phyloP scores from a whole-genome alignment of 2,329 filamentous ascomycete genomes.

The Chrysoporthe austroafricana region DNA sequence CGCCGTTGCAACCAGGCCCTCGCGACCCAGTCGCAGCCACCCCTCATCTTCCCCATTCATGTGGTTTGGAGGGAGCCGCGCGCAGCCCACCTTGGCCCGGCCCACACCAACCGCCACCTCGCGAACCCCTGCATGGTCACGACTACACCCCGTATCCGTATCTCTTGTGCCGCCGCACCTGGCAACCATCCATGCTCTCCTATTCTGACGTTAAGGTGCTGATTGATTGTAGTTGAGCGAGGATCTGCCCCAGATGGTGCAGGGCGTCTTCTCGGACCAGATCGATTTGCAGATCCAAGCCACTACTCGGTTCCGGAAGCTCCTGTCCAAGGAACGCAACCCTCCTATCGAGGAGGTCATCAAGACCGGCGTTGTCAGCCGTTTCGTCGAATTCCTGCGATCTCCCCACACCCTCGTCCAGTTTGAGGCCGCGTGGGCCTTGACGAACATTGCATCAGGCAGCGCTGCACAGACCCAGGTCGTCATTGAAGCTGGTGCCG shows the following conservation, averaged over 20 bases:
- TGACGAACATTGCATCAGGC: slow-evolving; percentile 98
- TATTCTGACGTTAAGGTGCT: slow-evolving; percentile 30
- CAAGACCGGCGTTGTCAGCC: slow-evolving; percentile 95
- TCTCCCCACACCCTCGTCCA: slow-evolving; percentile 98
- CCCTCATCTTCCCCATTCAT: slow-evolving; percentile 26
- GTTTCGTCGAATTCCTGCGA: slow-evolving; percentile 97
- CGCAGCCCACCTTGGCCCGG: slow-evolving; percentile 21
- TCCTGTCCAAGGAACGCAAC: slow-evolving; percentile 98
- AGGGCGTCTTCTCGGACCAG: slow-evolving; percentile 97
- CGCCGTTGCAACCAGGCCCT: slow-evolving; percentile 11
- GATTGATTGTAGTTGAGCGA: slow-evolving; percentile 76
- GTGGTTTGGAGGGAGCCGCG: slow-evolving; percentile 10
- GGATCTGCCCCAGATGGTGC: slow-evolving; percentile 97
- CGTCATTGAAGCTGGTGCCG: slow-evolving; percentile 96
- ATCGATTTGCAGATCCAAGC: slow-evolving; percentile 97
- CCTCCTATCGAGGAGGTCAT: slow-evolving; percentile 99
- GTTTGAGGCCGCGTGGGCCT: slow-evolving; percentile 97
- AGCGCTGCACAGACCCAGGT: slow-evolving; percentile 98
- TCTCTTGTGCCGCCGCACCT: neutral
- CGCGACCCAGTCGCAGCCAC: slow-evolving; percentile 17
- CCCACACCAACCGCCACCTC: slow-evolving; percentile 19
- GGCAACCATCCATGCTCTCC: too few species aligned
- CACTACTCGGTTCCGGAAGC: slow-evolving; percentile 97
- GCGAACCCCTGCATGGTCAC: slow-evolving; percentile 8
- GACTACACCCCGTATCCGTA: neutral